These are phyloP conservation scores for Microdochium trichocladiopsis DNA, from an alignment of 2,329 filamentous ascomycete species.

Conservation along the genomic window DNA sequence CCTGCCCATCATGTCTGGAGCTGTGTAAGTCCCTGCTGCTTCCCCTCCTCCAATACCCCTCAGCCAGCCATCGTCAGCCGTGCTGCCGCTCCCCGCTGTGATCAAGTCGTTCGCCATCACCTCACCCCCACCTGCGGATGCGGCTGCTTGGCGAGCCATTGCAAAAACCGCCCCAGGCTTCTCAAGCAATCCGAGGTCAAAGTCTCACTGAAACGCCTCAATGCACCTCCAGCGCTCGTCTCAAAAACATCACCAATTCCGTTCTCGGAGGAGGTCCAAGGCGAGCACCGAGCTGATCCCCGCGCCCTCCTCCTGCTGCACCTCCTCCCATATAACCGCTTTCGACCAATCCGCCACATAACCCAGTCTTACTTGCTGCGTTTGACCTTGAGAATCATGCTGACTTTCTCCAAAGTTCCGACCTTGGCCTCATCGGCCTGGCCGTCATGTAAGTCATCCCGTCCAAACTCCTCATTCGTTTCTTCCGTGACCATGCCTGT, in stretches of 20 bases:
- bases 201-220: conserved; percentile 1
- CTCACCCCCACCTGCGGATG: conserved; percentile 18
- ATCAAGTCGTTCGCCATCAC: conserved; percentile 14
- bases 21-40: conserved; percentile 50
- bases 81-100: background rate
- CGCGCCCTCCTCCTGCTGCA: conserved; percentile 2
- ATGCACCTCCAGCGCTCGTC: conserved; percentile 1
- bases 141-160: background rate
- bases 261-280: background rate
- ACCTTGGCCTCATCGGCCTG: conserved; percentile 89
- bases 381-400: conserved; percentile 26
- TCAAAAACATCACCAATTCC: conserved; percentile 5
- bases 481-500: conserved; percentile 2
- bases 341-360: conserved; percentile 8
- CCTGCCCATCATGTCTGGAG: conserved; percentile 51
- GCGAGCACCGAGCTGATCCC: conserved; percentile 9
- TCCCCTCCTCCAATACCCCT: conserved; percentile 4
- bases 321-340: background rate
- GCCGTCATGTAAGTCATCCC: conserved; percentile 67
- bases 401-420: conserved; percentile 61
- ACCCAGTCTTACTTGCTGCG: background rate
- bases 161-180: background rate
- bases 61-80: background rate
- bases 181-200: conserved; percentile 6
- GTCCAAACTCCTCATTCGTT: conserved; percentile 3